Percentiles rank a stretch among this genome's conserved stretches.
Conservation (phyloP, 306 rosid species). For the Dalbergia oliveri region DNA sequence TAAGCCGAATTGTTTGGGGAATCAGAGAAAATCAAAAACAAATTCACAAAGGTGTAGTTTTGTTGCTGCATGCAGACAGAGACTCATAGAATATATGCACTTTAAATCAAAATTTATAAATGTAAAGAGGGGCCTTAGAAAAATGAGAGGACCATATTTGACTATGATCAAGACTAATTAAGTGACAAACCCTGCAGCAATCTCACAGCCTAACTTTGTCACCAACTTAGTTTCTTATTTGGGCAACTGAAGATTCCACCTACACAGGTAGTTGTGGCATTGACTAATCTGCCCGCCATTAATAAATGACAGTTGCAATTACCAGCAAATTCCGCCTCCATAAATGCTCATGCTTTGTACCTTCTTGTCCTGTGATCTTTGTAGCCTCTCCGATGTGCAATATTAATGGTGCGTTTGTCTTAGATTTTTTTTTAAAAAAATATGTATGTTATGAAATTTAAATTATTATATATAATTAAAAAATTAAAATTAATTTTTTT, state of each 20-base stretch:
- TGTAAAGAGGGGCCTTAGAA: not conserved
- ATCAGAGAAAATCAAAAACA: not conserved
- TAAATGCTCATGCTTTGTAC: conserved; percentile 42
- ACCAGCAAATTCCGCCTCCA: conserved; percentile 24
- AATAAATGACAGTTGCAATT: conserved; percentile 43
- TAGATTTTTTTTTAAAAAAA: too few species aligned
- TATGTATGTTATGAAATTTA: too few species aligned
- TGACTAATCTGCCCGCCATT: conserved; percentile 32
- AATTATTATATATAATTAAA: too few species aligned
- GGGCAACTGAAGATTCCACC: conserved; percentile 23
- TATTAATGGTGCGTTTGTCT: not conserved
- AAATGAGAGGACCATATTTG: not conserved
- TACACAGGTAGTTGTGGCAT: conserved; percentile 37
- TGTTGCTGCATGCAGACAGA: not conserved
- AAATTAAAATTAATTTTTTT: too few species aligned
- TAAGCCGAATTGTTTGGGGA: not conserved
- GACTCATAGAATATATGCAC: not conserved
- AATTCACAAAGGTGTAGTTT: not conserved
- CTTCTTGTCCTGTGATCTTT: conserved; percentile 12
- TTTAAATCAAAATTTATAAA: not conserved
- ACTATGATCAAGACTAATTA: not conserved
- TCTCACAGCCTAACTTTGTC: not conserved
- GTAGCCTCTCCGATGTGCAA: not conserved
- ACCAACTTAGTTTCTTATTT: conserved; percentile 5
- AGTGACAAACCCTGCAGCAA: not conserved